Evolutionary conservation across 2,329 filamentous ascomycete genomes (phyloP).

Genomic region (Alternaria longipes): DNA sequence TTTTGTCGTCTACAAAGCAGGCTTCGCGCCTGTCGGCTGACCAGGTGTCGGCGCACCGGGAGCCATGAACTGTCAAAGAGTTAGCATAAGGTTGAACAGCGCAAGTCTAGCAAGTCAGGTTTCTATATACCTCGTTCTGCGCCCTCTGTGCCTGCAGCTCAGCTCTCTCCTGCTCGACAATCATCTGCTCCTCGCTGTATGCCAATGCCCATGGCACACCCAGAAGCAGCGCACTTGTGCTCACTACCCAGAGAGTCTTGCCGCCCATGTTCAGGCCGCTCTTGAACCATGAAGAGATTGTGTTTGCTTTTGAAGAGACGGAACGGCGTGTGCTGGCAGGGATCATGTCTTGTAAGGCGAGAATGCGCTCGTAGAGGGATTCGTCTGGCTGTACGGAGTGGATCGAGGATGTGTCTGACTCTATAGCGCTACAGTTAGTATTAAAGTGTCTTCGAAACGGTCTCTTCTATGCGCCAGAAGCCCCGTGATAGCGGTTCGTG

Average conservation of each 20-base stretch:
- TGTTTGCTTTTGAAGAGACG: constrained; percentile 55
- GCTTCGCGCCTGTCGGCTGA: constrained; percentile 41
- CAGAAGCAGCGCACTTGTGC: constrained; percentile 86
- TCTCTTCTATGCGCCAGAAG: neutral
- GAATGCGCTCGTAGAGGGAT: constrained; percentile 68
- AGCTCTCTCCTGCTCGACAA: constrained; percentile 97
- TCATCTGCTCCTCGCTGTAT: constrained; percentile 94
- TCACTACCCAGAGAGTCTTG: constrained; percentile 89
- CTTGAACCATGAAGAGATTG: constrained; percentile 66
- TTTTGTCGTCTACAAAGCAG: constrained; percentile 44
- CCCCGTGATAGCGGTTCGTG: constrained; percentile 57
- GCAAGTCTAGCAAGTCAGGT: neutral
- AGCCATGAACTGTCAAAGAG: constrained; percentile 42
- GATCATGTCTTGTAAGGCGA: constrained; percentile 81
- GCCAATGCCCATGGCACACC: constrained; percentile 94
- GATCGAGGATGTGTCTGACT: constrained; percentile 77
- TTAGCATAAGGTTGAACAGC: constrained; percentile 18
- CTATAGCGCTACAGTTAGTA: constrained; percentile 58
- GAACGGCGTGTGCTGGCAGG: constrained; percentile 78
- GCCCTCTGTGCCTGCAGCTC: constrained; percentile 94
- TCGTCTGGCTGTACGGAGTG: constrained; percentile 55
- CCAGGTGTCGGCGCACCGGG: constrained; percentile 38
- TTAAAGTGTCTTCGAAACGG: neutral
- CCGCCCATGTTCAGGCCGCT: constrained; percentile 75
- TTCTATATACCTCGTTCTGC: constrained; percentile 68